Conservation (phyloP, 306 rosid genomes). For the Acacia acuminata region DNA sequence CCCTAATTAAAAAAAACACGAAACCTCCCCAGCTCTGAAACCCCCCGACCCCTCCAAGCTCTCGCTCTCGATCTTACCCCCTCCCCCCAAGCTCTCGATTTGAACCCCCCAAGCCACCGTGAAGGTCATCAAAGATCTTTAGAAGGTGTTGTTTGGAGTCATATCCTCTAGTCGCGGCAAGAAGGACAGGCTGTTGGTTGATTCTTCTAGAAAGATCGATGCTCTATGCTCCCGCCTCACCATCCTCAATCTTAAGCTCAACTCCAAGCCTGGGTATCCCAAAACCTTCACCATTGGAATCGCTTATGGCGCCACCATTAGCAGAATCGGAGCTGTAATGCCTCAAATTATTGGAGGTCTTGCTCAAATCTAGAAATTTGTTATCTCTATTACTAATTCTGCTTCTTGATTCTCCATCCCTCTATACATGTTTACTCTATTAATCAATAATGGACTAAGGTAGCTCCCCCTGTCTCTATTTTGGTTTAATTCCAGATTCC, state of each 20-base stretch:
- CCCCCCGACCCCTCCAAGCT: no score
- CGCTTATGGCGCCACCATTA: constrained; percentile 68
- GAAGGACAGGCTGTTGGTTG: constrained; percentile 52
- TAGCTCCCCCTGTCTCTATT: not conserved
- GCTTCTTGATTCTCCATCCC: constrained; percentile 15
- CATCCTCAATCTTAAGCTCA: constrained; percentile 72
- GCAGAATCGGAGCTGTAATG: constrained; percentile 48
- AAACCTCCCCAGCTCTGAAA: rapidly evolving
- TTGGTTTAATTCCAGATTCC: not conserved
- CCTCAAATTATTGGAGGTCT: constrained; percentile 66
- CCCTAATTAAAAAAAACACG: no score
- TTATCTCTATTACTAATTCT: constrained; percentile 39
- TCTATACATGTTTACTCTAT: not conserved
- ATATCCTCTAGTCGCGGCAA: constrained; percentile 70
- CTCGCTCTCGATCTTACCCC: no score
- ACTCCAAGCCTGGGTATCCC: constrained; percentile 77
- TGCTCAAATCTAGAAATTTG: constrained; percentile 69
- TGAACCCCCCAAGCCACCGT: constrained; percentile 55
- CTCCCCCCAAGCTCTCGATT: constrained; percentile 29
- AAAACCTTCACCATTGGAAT: constrained; percentile 68
- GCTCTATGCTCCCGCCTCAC: constrained; percentile 49
- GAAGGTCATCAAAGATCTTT: constrained; percentile 94
- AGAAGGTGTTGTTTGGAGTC: constrained; percentile 62
- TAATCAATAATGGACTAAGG: not conserved
- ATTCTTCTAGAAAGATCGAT: constrained; percentile 70